Evolutionary conservation across 2,329 filamentous ascomycete species (phyloP), one percentile per base, ranked within the genome.

Genomic region (Hymenoscyphus fructigenus): DNA sequence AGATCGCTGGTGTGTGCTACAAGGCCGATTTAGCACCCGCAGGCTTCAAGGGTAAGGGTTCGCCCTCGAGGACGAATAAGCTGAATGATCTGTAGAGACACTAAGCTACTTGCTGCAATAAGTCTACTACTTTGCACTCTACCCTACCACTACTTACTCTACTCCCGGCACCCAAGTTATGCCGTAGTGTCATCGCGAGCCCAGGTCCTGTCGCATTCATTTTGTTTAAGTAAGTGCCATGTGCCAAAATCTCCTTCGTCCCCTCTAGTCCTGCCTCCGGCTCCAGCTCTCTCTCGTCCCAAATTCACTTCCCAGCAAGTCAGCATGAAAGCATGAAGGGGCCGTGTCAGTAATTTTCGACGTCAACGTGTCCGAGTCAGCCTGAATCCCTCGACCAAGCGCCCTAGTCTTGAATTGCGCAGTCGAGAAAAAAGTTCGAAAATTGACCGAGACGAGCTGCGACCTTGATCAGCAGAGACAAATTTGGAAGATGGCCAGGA

Each of bases 401-500:
- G 61, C 61, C 32, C 63, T 53, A 34, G 57, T 57, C 41, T n/a
- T 53, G 36, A 23, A 29, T 12, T 53, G 47, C 47, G 47, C 47
- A 53, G 47, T 23, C 47, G 20, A 23, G 47, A 53, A 23, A 53
- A 53, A 23, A 23, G 17, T 4, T 23, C 7, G 20, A 23, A 53
- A 12, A 23, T 53, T 53, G n/a, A 4, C 2, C 36, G 36, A 38
- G 36, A 53, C 47, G 20, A 26, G 47, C 47, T 26, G 47, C 47
- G 20, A 53, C 20, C 23, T 14, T 23, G 23, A 53, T 14, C 47
- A 26, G 23, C 47, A 53, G 20, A 53, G 9, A 53, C 47, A 26
- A 23, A 53, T 26, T 23, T 53, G 36, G 36, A 53, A 57, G 68
- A 77, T 75, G 75, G 75, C 73, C 65, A 71, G 71, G 70, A 73